Evolutionary conservation across 2,329 filamentous ascomycete species (phyloP), one percentile per base, ranked within the genome.

Genomic region (Sporothrix euskadiensis): DNA sequence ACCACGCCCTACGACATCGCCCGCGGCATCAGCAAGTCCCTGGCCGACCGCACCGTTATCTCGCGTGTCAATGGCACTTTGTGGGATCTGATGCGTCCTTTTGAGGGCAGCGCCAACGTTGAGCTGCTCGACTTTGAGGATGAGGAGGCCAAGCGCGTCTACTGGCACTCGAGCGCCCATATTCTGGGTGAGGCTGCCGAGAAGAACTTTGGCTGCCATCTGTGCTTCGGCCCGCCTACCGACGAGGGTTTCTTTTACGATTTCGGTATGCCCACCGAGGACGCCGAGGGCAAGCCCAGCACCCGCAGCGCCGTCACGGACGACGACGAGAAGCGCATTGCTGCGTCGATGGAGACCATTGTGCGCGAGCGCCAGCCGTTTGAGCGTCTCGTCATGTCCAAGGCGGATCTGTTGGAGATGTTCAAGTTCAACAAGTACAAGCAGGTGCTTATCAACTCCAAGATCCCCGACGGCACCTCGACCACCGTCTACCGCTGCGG

Each of bases 401-500:
- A 98, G 84, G 92, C 95, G 72, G 91, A 98, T 77, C 87, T 98
- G 69, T 88, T 96, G 71, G 94, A 97, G 81, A 97, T 98, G 93
- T 98, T 98, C 86, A 89, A 90, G 78, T 97, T 97, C 87, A 98
- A 97, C 88, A 96, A 96, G 82, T 98, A 97, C 87, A 98, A 99
- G 88, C 90, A 97, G 81, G 93, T 98, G 82, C 97, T 98, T 82
- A 98, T 99, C 84, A 91, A 94, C 78, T 92, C 94, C 85, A 94
- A 97, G 83, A 93, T 98, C 75, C 86, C 91, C 54, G 94, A 97
- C 78, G 94, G 94, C 78, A 94, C 94, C 73, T 93, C 88, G 80
- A 97, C 94, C 81, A 98, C 96, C 10, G 95, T 98, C 56, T 99
- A 98, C 83, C 90, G 94, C 72, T 97, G 94, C 79, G 96, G 96